Evolutionary conservation across 306 rosid genomes (phyloP).

Genomic region (Quercus berberidifolia): DNA sequence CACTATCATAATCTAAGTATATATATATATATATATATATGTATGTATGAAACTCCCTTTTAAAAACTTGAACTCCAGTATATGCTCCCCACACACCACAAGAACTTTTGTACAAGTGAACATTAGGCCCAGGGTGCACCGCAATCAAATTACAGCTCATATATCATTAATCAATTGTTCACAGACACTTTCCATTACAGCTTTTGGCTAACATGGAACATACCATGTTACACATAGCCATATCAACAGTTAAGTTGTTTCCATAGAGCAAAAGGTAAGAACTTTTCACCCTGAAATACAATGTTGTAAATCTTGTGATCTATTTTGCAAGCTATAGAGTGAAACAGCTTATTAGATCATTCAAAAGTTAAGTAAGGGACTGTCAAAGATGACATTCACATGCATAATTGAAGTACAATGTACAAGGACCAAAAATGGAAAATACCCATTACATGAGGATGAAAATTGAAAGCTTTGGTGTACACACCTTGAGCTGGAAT

Average conservation of each 20-base stretch:
- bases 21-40: too few relatives aligned
- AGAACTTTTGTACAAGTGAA: too few relatives aligned
- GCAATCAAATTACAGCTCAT: too few relatives aligned
- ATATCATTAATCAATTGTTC: not conserved
- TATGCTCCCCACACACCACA: too few relatives aligned
- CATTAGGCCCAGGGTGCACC: too few relatives aligned
- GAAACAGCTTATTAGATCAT: not conserved
- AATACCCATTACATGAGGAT: slow-evolving; percentile 24
- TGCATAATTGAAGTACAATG: too few relatives aligned
- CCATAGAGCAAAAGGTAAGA: not conserved
- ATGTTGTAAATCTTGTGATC: not conserved
- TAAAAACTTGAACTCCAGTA: rapidly evolving
- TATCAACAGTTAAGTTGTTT: not conserved
- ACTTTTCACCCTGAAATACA: not conserved
- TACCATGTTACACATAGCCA: not conserved
- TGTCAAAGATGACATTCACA: too few relatives aligned
- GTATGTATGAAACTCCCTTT: rapidly evolving
- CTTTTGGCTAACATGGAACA: not conserved
- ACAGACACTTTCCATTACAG: not conserved
- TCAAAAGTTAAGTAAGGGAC: not conserved
- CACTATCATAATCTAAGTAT: rapidly evolving
- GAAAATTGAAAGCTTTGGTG: too few relatives aligned
- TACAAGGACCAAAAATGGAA: not conserved
- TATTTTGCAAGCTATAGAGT: not conserved
- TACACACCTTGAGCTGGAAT: not conserved